Conservation (phyloP, 257 asterid species). For the Solanum piurae region DNA sequence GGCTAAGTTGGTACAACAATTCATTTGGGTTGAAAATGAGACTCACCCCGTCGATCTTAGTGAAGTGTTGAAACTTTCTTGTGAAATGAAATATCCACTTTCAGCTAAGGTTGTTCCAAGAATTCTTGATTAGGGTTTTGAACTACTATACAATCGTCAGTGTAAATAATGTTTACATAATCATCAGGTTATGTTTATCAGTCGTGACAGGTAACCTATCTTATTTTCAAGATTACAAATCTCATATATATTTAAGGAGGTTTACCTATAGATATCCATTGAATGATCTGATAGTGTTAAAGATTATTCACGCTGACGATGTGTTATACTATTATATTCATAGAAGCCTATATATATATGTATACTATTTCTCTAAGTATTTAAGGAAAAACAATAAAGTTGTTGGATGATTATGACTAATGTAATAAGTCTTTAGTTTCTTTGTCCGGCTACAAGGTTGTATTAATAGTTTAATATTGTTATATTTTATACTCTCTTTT, state of each 20-base stretch:
- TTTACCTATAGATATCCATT: not conserved
- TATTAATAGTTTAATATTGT: not conserved
- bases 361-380: not conserved
- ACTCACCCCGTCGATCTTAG: slow-evolving; percentile 21
- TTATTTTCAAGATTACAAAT: not conserved
- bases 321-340: not conserved
- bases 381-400: not conserved
- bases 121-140: not conserved
- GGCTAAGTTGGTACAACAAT: slow-evolving; percentile 34
- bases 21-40: slow-evolving; percentile 17
- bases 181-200: not conserved
- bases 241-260: not conserved
- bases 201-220: not conserved
- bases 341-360: not conserved
- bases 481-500: not conserved
- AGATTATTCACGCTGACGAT: not conserved
- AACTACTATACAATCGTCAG: not conserved
- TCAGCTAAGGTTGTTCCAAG: slow-evolving; percentile 22
- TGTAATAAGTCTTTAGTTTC: not conserved
- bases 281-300: not conserved
- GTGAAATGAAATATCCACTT: slow-evolving; percentile 55
- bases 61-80: slow-evolving; percentile 51
- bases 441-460: not conserved
- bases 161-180: not conserved
- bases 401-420: not conserved